These are phyloP conservation scores for Calonectria honghensis DNA, from an alignment of 2,329 filamentous ascomycete genomes.

Conservation along the genomic window DNA sequence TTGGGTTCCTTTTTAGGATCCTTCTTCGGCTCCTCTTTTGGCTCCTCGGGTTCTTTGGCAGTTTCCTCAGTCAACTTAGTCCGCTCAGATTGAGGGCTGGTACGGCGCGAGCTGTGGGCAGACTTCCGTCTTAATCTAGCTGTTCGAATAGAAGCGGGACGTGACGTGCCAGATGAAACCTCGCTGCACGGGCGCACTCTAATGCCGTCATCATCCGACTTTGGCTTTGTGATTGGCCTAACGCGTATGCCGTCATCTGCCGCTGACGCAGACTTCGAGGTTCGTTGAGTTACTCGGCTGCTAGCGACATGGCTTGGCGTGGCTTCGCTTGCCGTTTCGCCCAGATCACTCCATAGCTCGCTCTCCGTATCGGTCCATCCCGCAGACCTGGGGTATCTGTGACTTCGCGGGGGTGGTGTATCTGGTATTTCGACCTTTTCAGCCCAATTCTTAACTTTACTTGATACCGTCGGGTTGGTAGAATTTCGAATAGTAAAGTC, in stretches of 20 bases:
- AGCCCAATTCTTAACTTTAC: slow-evolving; percentile 79
- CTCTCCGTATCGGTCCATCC: slow-evolving; percentile 54
- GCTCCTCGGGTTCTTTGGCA: slow-evolving; percentile 33
- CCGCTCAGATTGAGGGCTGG: slow-evolving; percentile 55
- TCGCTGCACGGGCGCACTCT: slow-evolving; percentile 55
- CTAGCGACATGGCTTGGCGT: slow-evolving; percentile 55
- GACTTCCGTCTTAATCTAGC: slow-evolving; percentile 56
- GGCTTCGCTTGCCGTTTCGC: slow-evolving; percentile 54
- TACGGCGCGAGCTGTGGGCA: slow-evolving; percentile 50
- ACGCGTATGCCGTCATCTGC: slow-evolving; percentile 67
- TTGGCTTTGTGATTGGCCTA: slow-evolving; percentile 61
- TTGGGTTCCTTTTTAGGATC: slow-evolving; percentile 28
- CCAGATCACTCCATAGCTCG: slow-evolving; percentile 54
- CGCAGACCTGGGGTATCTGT: slow-evolving; percentile 61
- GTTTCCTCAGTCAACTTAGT: slow-evolving; percentile 53
- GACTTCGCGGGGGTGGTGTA: slow-evolving; percentile 60
- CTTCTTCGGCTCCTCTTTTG: not conserved
- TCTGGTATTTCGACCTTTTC: slow-evolving; percentile 71
- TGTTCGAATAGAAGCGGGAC: slow-evolving; percentile 47
- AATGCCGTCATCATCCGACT: slow-evolving; percentile 58
- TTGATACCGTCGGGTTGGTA: slow-evolving; percentile 73
- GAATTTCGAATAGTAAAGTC: slow-evolving; percentile 73
- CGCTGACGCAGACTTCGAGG: slow-evolving; percentile 53
- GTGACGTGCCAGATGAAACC: slow-evolving; percentile 53
- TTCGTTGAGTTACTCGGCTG: slow-evolving; percentile 49